Evolutionary conservation across 805 yeast species (phyloP).

Genomic region (Lipomyces lipofer): DNA sequence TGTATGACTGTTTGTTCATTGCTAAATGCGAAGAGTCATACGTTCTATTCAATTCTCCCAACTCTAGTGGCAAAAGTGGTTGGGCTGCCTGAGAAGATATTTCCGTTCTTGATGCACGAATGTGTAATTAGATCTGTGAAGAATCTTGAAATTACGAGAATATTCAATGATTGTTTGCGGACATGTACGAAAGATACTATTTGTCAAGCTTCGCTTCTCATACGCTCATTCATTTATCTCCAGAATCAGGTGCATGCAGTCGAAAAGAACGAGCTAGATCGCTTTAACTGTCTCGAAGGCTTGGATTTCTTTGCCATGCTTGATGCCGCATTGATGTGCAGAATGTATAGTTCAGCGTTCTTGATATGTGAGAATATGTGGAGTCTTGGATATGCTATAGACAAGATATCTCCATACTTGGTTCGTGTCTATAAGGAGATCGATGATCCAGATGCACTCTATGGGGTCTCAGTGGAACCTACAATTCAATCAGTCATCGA

Average conservation of each 20-base stretch:
- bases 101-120: conserved; percentile 9
- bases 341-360: conserved; percentile 39
- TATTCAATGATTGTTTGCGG: conserved; percentile 13
- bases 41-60: conserved; percentile 1
- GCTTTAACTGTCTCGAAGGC: conserved; percentile 16
- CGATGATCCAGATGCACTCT: conserved; percentile 61
- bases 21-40: not conserved
- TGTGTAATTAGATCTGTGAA: not conserved
- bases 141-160: conserved; percentile 1
- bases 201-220: conserved; percentile 16
- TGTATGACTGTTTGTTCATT: conserved; percentile 1
- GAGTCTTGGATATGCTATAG: conserved; percentile 30
- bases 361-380: conserved; percentile 38
- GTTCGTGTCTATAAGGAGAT: conserved; percentile 51
- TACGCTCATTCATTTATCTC: conserved; percentile 23
- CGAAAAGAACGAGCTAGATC: conserved; percentile 30
- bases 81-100: conserved; percentile 12
- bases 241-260: conserved; percentile 7
- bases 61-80: not conserved
- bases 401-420: conserved; percentile 27
- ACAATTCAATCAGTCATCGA: conserved; percentile 54
- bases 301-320: conserved; percentile 32
- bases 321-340: conserved; percentile 33
- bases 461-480: conserved; percentile 64
- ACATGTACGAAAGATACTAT: conserved; percentile 6